Percentiles rank a stretch among this genome's conserved stretches.
Evolutionary conservation across 805 yeast genomes (phyloP).

Genomic region (Cephaloascus albidus): DNA sequence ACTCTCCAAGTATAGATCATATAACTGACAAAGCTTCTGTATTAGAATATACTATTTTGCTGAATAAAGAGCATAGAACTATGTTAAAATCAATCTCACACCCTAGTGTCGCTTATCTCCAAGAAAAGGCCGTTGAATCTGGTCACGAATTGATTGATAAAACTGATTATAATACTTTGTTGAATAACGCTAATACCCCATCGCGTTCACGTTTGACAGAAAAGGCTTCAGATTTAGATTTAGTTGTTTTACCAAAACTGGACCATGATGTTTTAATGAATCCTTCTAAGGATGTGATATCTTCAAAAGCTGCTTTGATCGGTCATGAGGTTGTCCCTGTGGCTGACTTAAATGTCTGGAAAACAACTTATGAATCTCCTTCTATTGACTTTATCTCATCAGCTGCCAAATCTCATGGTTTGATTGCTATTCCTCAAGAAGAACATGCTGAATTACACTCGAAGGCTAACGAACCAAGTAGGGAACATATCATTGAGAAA

Average conservation of each 20-base stretch:
- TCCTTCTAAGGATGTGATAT: neutral
- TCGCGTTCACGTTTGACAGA: slow-evolving; percentile 3
- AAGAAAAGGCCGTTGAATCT: slow-evolving; percentile 14
- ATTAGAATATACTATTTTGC: slow-evolving; percentile 8
- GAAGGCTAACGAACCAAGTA: slow-evolving; percentile 8
- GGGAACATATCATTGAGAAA: slow-evolving; percentile 6
- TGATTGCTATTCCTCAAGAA: slow-evolving; percentile 13
- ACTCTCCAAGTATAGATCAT: slow-evolving; percentile 2
- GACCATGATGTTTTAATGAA: neutral
- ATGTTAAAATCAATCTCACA: neutral
- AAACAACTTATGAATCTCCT: slow-evolving; percentile 4
- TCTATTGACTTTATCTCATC: slow-evolving; percentile 1
- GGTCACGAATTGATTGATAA: slow-evolving; percentile 6
- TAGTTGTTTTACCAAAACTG: neutral
- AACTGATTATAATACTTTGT: slow-evolving; percentile 4
- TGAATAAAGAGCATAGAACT: neutral
- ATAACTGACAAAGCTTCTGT: slow-evolving; percentile 11
- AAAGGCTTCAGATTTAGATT: slow-evolving; percentile 5
- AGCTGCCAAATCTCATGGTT: slow-evolving; percentile 2
- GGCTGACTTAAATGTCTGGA: slow-evolving; percentile 1
- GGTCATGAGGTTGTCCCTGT: neutral
- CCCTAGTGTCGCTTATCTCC: slow-evolving; percentile 18
- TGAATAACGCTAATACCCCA: slow-evolving; percentile 9
- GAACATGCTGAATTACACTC: slow-evolving; percentile 3
- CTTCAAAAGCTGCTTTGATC: neutral